Evolutionary conservation across 202 grass and related monocot species (phyloP), one percentile per base, ranked within the genome.

Genomic region (Setaria viridis): DNA sequence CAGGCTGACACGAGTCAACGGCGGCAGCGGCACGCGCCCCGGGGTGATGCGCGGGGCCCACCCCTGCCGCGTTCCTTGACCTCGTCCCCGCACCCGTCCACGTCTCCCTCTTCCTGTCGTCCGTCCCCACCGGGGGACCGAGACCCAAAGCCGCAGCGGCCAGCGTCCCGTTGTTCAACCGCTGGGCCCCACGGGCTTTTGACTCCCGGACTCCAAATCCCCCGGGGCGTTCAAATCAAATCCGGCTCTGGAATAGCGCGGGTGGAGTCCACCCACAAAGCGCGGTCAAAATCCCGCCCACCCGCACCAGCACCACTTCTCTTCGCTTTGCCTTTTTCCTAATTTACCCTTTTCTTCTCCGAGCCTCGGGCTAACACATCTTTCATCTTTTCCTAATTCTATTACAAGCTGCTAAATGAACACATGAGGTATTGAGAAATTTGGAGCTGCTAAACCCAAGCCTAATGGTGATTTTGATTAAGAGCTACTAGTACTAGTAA

Each of bases 11-110:
- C 25, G 25, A 25, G 25, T 25, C 25, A 25, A 25, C 25, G 25
- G 25, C 25, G 25, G 25, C 25, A 25, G 25, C 25, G 25, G 25
- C 25, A 25, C 25, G 25, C 25, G 25, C 25, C 25, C 25, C 25
- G 25, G 25, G 25, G 25, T 25, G 25, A 25, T 25, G 25, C 25
- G 25, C 25, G 25, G 25, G 25, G 25, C 25, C 25, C 25, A 25
- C 25, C 25, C 25, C 25, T 25, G 74, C 86, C 80, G 76, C 51
- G 62, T 81, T 85, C 39, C 53, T 89, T 89, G 87, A 85, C 87
- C 43, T 51, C 59, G 42, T 80, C 67, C 20, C 2, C 37, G 0
- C 25, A 25, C 25, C 25, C 25, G 25, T 25, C 25, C 25, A 25
- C 25, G 25, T 25, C 25, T 25, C 25, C 25, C 25, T 25, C 25